Conservation (phyloP, 352 stramenopile species). For the Paralagenidium karlingii region DNA sequence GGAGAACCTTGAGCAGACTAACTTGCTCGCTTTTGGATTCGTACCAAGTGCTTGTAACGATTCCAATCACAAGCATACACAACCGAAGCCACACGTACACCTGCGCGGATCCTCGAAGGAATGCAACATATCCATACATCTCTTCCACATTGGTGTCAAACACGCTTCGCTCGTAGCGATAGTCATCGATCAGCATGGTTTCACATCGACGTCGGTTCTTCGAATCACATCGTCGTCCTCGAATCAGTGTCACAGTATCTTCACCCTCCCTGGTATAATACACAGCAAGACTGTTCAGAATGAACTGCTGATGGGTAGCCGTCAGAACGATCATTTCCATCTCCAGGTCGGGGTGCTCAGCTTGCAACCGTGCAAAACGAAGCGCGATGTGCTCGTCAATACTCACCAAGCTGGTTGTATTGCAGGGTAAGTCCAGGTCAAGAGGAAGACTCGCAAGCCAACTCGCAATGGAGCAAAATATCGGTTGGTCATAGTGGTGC, state of each 20-base stretch:
- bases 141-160: slow-evolving; percentile 3
- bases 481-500: no score
- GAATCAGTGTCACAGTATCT: background rate
- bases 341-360: no score
- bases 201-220: background rate
- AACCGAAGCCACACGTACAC: slow-evolving; percentile 10
- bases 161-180: slow-evolving; percentile 9
- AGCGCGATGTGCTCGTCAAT: no score
- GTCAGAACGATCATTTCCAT: no score
- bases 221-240: background rate
- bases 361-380: no score
- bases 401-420: background rate
- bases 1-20: background rate
- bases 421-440: background rate
- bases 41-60: no score
- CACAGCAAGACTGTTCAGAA: background rate
- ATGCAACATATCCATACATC: background rate
- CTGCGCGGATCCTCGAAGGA: slow-evolving; percentile 4
- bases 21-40: no score
- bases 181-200: slow-evolving; percentile 10
- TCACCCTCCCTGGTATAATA: no score
- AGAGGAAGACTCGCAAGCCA: no score
- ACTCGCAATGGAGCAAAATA: no score
- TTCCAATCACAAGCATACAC: background rate
- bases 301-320: background rate